A percentile compares a stretch with the other conserved stretches of the same genome.
phyloP scores from a whole-genome alignment of 352 stramenopile genomes.

The Phytopythium cucurbitacearum region DNA sequence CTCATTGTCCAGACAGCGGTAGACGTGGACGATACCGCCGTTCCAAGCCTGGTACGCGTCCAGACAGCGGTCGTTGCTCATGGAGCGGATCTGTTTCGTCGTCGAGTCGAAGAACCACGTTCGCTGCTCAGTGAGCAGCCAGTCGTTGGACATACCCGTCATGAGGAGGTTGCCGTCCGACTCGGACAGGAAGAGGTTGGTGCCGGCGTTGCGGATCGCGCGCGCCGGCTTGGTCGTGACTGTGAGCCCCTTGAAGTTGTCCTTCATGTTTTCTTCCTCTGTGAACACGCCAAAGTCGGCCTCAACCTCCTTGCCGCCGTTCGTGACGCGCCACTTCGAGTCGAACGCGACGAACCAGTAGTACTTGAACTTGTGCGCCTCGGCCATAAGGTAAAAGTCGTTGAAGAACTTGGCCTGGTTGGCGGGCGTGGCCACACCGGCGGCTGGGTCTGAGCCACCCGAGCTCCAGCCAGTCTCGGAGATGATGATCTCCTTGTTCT shows the following conservation, averaged over 20 bases:
- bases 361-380: slow-evolving; percentile 45
- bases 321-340: slow-evolving; percentile 44
- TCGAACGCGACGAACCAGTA: slow-evolving; percentile 79
- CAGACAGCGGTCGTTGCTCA: slow-evolving; percentile 63
- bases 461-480: slow-evolving; percentile 72
- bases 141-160: slow-evolving; percentile 32
- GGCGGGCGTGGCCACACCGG: slow-evolving; percentile 32
- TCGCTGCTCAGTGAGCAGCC: slow-evolving; percentile 49
- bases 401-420: slow-evolving; percentile 67
- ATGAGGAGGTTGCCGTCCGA: slow-evolving; percentile 33
- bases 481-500: slow-evolving; percentile 60
- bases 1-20: slow-evolving; percentile 44
- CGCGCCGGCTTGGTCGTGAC: slow-evolving; percentile 24
- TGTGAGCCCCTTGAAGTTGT: slow-evolving; percentile 40
- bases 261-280: slow-evolving; percentile 48
- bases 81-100: slow-evolving; percentile 53
- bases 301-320: slow-evolving; percentile 50
- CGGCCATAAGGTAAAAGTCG: slow-evolving; percentile 61
- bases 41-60: slow-evolving; percentile 49
- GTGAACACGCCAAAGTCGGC: slow-evolving; percentile 61
- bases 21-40: slow-evolving; percentile 51
- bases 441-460: slow-evolving; percentile 17
- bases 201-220: slow-evolving; percentile 26
- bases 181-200: slow-evolving; percentile 29
- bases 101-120: slow-evolving; percentile 59